Base-by-base conservation (phyloP, 257 asterid species). In the Primulina huaijiensis region DNA sequence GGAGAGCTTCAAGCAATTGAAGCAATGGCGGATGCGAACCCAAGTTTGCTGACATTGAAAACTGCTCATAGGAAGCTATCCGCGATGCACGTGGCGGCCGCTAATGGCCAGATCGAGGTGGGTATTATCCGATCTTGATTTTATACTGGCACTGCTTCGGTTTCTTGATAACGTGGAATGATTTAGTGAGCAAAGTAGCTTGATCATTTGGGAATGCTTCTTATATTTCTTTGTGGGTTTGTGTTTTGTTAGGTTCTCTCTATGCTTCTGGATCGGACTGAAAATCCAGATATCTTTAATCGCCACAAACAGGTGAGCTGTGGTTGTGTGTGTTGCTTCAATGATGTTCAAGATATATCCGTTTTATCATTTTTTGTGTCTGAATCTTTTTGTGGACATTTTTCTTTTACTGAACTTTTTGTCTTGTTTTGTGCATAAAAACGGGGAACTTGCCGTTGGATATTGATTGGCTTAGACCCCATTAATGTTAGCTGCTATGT, bases 401-500 rank as follows among this genome's bases (percentile, higher is more conserved):
- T 38, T 55, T 67, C 25, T 30, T 52, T 19, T 46, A 64, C 38
- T 69, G 17, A 69, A 21, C 12, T 31, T 58, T 69, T 76, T 69
- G 34, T 34, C 56, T 31, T 12, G 50, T 70, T 61, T 40, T 60
- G 20, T 66, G 56, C 29, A n/a, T 59, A 62, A 55, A 67, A 37
- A 38, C 16, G 25, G 64, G 63, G 57, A 17, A 50, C 20, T 72
- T 68, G 35, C 55, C 74, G 46, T 58, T 63, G 38, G 60, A 62
- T 66, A 74, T 9, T 71, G 75, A 40, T 83, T 80, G 72, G 38
- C 62, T 74, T 78, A 89, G 96, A 85, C 97, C 38, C 95, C 97
- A 77, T 79, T 89, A 80, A 91, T 89, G 97, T 77, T 91, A 68
- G 97, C 95, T 78, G 95, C 96, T 23, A 87, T 89, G 81, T 85